A percentile compares a stretch with the other conserved stretches of the same genome.
phyloP scores from a whole-genome alignment of 257 asterid species.

The Solanum virginianum region DNA sequence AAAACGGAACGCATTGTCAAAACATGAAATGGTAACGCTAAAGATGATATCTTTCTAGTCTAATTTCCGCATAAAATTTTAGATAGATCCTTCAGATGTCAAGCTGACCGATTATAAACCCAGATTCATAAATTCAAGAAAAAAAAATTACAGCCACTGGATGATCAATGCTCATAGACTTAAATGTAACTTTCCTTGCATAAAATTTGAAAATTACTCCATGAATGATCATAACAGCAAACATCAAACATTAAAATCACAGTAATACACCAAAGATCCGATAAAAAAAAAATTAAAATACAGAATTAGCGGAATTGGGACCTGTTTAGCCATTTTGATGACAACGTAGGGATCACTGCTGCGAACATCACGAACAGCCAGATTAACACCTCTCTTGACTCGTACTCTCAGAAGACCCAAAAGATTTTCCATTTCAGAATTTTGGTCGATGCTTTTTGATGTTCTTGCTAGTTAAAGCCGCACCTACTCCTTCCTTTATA shows the following conservation, averaged over 20 bases:
- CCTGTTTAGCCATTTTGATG: slow-evolving; percentile 16
- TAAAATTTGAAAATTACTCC: neutral
- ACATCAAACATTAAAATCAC: neutral
- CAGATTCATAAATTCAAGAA: neutral
- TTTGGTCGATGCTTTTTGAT: neutral
- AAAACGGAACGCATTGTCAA: neutral
- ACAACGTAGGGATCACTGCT: slow-evolving; percentile 57
- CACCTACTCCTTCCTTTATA: neutral
- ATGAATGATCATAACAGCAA: neutral
- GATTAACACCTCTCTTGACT: slow-evolving; percentile 61
- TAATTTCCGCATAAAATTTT: neutral
- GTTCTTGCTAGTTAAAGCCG: neutral
- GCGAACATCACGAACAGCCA: slow-evolving; percentile 77
- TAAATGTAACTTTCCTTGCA: neutral
- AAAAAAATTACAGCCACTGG: neutral
- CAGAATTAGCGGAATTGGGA: neutral
- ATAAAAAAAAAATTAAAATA: neutral
- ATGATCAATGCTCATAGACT: neutral
- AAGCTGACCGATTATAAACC: neutral
- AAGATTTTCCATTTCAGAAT: slow-evolving; percentile 30
- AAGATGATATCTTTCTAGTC: neutral
- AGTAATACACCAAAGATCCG: neutral
- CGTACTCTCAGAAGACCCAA: slow-evolving; percentile 70
- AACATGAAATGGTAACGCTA: neutral
- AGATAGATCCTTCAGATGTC: neutral